These are phyloP conservation scores for Allantophomopsis lycopodina DNA, from an alignment of 2,329 filamentous ascomycete species.

Conservation along the genomic window DNA sequence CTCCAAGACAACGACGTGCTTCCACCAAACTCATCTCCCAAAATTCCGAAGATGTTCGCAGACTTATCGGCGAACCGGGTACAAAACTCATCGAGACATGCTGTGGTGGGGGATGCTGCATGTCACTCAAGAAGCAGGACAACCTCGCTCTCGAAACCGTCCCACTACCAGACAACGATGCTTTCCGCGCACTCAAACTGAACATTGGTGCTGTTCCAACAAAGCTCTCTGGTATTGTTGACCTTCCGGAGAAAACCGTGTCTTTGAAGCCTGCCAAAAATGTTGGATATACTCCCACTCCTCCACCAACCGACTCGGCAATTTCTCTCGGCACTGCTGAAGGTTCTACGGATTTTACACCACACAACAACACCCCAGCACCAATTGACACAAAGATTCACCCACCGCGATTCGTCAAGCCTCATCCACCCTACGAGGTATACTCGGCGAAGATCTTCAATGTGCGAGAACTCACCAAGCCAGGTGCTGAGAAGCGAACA, in stretches of 20 bases:
- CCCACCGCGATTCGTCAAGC: constrained; percentile 82
- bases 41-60: constrained; percentile 45
- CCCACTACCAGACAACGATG: constrained; percentile 62
- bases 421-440: constrained; percentile 85
- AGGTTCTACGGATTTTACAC: constrained; percentile 20
- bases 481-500: constrained; percentile 88
- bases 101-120: constrained; percentile 51
- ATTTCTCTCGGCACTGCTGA: constrained; percentile 26
- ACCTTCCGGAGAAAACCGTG: constrained; percentile 63
- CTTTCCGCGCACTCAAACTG: constrained; percentile 67
- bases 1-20: constrained; percentile 43
- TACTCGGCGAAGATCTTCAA: constrained; percentile 80
- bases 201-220: constrained; percentile 65
- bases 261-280: constrained; percentile 47
- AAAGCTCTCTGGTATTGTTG: constrained; percentile 54
- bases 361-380: constrained; percentile 7
- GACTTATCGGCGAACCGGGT: constrained; percentile 50
- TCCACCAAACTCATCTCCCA: constrained; percentile 56
- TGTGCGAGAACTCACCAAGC: constrained; percentile 73
- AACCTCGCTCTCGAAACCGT: constrained; percentile 37
- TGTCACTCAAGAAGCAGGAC: constrained; percentile 30
- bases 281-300: constrained; percentile 21
- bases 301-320: constrained; percentile 34
- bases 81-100: constrained; percentile 47
- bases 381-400: constrained; percentile 46